Evolutionary conservation across 345 rosid genomes (phyloP).

Genomic region (Populus pruinosa): DNA sequence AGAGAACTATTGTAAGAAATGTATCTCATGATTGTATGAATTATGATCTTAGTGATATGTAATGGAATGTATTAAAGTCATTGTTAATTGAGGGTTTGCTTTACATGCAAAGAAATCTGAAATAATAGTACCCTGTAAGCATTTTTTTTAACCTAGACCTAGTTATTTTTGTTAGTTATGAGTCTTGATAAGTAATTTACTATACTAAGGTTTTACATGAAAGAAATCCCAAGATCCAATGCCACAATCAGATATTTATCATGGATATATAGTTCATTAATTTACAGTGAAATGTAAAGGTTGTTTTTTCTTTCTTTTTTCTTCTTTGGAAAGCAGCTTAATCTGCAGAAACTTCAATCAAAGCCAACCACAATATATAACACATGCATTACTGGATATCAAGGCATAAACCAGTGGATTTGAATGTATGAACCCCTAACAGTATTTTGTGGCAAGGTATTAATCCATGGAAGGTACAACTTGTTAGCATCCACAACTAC

Average conservation of each 20-base stretch:
- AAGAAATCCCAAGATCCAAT: background rate
- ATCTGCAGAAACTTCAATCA: background rate
- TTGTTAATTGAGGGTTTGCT: background rate
- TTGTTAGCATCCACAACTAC: background rate
- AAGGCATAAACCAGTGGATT: background rate
- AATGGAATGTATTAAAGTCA: too few species aligned
- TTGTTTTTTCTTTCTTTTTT: too few species aligned
- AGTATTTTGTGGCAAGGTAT: background rate
- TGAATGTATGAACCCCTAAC: background rate
- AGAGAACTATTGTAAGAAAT: background rate
- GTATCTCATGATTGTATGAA: background rate
- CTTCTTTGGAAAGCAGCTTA: too few species aligned
- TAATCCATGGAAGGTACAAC: background rate
- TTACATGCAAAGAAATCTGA: background rate
- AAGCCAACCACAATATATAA: background rate
- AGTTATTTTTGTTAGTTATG: too few species aligned
- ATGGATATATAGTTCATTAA: too few species aligned
- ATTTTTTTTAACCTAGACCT: too few species aligned
- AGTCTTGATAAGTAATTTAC: too few species aligned
- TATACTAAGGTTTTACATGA: background rate
- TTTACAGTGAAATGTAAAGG: too few species aligned
- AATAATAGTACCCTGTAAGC: too few species aligned
- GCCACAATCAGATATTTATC: too few species aligned
- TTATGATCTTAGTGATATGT: too few species aligned
- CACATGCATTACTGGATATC: background rate